Evolutionary conservation across 805 yeast genomes (phyloP).

Genomic region (Debaryomyces maramus): DNA sequence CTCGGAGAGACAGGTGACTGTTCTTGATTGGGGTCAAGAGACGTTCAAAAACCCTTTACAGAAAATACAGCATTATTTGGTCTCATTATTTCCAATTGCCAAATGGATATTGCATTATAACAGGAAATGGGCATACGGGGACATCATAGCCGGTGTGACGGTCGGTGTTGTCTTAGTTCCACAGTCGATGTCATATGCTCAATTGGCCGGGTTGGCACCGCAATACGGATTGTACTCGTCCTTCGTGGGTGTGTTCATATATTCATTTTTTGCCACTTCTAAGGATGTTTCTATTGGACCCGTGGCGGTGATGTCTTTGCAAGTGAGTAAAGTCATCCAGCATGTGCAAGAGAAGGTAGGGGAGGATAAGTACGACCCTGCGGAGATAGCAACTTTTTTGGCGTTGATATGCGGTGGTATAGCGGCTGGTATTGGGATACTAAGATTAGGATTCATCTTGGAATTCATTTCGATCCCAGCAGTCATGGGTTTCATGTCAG

Average conservation of each 20-base stretch:
- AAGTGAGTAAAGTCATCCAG: conserved; percentile 75
- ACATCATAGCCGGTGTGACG: conserved; percentile 87
- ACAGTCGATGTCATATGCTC: conserved; percentile 94
- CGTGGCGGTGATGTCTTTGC: conserved; percentile 92
- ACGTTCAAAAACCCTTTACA: conserved; percentile 39
- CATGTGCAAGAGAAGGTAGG: conserved; percentile 49
- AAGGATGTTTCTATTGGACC: conserved; percentile 97
- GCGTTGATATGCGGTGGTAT: conserved; percentile 84
- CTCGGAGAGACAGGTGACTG: conserved; percentile 33
- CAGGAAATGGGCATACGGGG: conserved; percentile 73
- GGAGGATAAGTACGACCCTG: conserved; percentile 51
- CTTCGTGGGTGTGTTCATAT: conserved; percentile 85
- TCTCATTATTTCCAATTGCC: conserved; percentile 73
- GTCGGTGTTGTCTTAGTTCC: conserved; percentile 94
- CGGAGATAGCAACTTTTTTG: conserved; percentile 76
- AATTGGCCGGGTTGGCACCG: conserved; percentile 75
- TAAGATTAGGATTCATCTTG: conserved; percentile 82
- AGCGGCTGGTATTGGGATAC: conserved; percentile 76
- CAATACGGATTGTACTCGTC: conserved; percentile 90
- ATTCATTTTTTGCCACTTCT: conserved; percentile 90
- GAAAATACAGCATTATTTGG: conserved; percentile 47
- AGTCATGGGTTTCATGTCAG: conserved; percentile 92
- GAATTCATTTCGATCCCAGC: conserved; percentile 91
- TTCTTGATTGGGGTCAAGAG: conserved; percentile 29
- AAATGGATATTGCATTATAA: conserved; percentile 89